Evolutionary conservation across 352 stramenopile species (phyloP), one percentile per base, ranked within the genome.

Genomic region (Globisporangium ultimum): DNA sequence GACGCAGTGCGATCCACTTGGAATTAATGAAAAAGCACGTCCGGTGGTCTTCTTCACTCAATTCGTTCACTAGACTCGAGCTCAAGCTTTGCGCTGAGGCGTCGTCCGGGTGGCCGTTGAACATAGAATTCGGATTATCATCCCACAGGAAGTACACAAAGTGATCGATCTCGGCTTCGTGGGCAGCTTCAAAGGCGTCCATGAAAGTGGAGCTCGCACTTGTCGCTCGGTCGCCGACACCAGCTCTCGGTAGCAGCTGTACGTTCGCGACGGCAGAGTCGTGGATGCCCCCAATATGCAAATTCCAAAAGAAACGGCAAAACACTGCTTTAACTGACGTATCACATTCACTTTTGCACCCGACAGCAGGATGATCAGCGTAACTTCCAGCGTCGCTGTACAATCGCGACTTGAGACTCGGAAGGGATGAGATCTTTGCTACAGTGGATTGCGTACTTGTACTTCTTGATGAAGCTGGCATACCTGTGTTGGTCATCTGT

Each of bases 281-380:
- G 20, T 24, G 28, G 15, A 53, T 53, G 20, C 20, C n/a, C n/a
- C 55, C 70, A 4, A 89, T 9, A 53, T 75, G 79, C 13, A 87
- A 70, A 61, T 87, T 89, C 70, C 73, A 84, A 50, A 88, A 87
- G 2, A 88, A 53, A 7, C 74, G 72, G 0, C 60, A 63, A 0
- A 62, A 50, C 8, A 66, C 60, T 6, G 56, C 20, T 14, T n/a
- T 28, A 9, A 28, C 40, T 21, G 17, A 17, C 15, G 57, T 0
- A 5, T 3, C n/a, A 0, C 21, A 15, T 20, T 22, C 17, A 34
- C 20, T 49, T 18, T 36, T 17, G 6, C 15, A 20, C 24, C 42
- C 48, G 18, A 1, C 17, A 12, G 36, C 47, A 2, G 17, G 32
- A 34, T 38, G 24, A 8, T 46, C 57, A 13, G 28, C 32, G 14